Evolutionary conservation across 108 stramenopile genomes (phyloP).

Genomic region (Nitzschia inconspicua): DNA sequence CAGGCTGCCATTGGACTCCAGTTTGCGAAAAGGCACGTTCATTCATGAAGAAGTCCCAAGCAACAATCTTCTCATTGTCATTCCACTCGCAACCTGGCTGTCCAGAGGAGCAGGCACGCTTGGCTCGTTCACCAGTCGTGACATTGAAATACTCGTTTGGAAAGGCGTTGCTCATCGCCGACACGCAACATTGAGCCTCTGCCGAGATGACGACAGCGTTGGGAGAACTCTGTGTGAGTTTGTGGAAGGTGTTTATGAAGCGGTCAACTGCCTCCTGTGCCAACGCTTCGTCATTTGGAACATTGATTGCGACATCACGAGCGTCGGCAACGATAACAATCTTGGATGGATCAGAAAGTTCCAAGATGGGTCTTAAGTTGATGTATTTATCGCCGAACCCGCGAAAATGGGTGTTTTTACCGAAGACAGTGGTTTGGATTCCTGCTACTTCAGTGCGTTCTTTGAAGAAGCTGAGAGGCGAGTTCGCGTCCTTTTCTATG

Average conservation of each 20-base stretch:
- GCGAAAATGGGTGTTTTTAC: neutral
- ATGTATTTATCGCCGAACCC: conserved; percentile 13
- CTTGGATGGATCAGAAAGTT: neutral
- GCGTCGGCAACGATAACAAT: conserved; percentile 10
- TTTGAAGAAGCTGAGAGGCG: neutral
- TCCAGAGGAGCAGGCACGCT: conserved; percentile 13
- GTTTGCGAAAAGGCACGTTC: neutral
- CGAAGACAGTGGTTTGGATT: neutral
- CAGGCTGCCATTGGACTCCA: neutral
- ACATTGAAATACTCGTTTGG: conserved; percentile 11
- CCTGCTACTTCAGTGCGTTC: conserved; percentile 4
- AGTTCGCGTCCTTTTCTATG: neutral
- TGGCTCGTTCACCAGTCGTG: conserved; percentile 7
- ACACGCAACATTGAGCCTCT: conserved; percentile 14
- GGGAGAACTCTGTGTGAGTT: neutral
- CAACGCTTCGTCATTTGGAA: conserved; percentile 7
- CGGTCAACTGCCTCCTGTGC: conserved; percentile 1
- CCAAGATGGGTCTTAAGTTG: conserved; percentile 2
- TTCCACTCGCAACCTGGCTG: neutral
- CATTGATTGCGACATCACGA: conserved; percentile 5
- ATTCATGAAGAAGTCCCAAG: conserved; percentile 8
- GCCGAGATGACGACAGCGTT: conserved; percentile 11
- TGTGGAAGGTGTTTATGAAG: conserved; percentile 3
- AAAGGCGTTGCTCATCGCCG: conserved; percentile 9
- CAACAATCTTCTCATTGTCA: neutral